Percentiles rank a stretch among this genome's conserved stretches.
phyloP scores from a whole-genome alignment of 1,284 basidiomycete species.

The Leccinum solheimii region DNA sequence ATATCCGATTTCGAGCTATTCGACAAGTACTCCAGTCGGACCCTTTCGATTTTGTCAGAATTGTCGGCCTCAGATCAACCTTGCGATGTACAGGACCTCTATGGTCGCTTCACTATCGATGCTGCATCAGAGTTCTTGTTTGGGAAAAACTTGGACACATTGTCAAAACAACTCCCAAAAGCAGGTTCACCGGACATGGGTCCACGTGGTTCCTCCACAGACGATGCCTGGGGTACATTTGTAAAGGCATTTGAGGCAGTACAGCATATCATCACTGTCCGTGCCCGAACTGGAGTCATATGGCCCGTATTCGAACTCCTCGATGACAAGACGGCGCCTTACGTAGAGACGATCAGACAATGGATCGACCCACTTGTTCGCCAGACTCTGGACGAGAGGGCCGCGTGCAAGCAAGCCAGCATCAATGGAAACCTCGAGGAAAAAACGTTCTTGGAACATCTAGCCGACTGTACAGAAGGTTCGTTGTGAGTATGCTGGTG shows the following conservation, averaged over 20 bases:
- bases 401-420: conserved; percentile 40
- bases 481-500: conserved; percentile 8
- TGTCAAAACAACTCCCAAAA: conserved; percentile 53
- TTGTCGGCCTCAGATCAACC: conserved; percentile 40
- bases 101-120: conserved; percentile 67
- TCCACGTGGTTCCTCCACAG: conserved; percentile 59
- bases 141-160: conserved; percentile 60
- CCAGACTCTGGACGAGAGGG: conserved; percentile 50
- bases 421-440: conserved; percentile 44
- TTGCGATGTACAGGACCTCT: conserved; percentile 67
- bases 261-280: conserved; percentile 54
- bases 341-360: conserved; percentile 51
- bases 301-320: conserved; percentile 71
- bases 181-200: conserved; percentile 48
- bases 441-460: conserved; percentile 65
- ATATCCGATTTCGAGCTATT: conserved; percentile 70
- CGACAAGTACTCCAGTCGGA: conserved; percentile 51
- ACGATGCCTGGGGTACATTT: conserved; percentile 63
- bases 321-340: conserved; percentile 53
- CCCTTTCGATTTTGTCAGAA: conserved; percentile 50
- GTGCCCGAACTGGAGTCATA: conserved; percentile 56
- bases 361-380: conserved; percentile 66
- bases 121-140: conserved; percentile 71
- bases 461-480: conserved; percentile 67
- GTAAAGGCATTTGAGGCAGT: conserved; percentile 62